Evolutionary conservation across 2,329 filamentous ascomycete genomes (phyloP), one percentile per base, ranked within the genome.

Genomic region (Cladophialophora carrionii): DNA sequence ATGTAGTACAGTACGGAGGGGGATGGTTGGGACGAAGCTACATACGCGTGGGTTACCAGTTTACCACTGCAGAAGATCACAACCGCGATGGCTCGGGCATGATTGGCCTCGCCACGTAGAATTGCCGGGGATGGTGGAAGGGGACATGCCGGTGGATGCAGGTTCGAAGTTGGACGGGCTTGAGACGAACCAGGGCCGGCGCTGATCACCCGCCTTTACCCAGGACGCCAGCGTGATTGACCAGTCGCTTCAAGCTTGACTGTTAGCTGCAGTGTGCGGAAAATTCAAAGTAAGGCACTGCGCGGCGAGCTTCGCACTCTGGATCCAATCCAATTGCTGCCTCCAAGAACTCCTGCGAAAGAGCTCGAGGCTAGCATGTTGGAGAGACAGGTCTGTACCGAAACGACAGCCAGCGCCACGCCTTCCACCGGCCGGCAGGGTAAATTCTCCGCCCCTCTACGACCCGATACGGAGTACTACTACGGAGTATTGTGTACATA

Each of bases 201-300:
- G 57, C 24, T 51, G 57, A 60, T 60, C 57, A 60, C 17, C 46
- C 57, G 46, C 32, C 48, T 14, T 20, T 31, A 26, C n/a, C n/a
- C n/a, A n/a, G n/a, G n/a, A n/a, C 17, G 29, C 17, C 48, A 54
- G 24, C 5, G 24, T 52, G 57, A 60, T 52, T 52, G 43, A 52
- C 24, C 46, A 41, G 46, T 32, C 20, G 20, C 24, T 32, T 20
- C n/a, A n/a, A 22, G 48, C 24, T 22, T 34, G 17, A 24, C 24
- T 22, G 10, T 29, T 34, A 34, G n/a, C 24, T 34, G 29, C 52
- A 34, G 52, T 2, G 4, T 12, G 22, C 48, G 48, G 48, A 52
- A 52, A 52, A 26, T 52, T 52, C 48, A 52, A 26, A 52, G 48
- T 17, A n/a, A 52, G 48, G 48, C 48, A 52, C 48, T n/a, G n/a